Conservation (phyloP, 305 asterid genomes). For the Galium porrigens region DNA sequence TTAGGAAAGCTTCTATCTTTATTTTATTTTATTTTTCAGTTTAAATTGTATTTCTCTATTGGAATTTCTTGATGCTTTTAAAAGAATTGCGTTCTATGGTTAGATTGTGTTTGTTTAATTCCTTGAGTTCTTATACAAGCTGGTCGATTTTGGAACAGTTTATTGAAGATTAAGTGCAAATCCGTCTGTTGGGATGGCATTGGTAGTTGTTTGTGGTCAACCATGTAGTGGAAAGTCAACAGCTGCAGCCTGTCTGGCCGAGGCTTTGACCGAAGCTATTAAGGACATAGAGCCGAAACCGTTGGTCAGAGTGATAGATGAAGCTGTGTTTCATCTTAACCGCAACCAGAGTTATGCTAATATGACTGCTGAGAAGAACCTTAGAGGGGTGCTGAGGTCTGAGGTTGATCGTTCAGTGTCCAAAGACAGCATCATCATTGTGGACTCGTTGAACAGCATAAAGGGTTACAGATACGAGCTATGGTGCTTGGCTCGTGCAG, state of each 20-base stretch:
- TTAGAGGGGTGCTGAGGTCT: constrained; percentile 77
- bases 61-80: not conserved
- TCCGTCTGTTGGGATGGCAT: constrained; percentile 44
- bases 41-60: not conserved
- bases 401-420: constrained; percentile 83
- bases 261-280: constrained; percentile 78
- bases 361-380: constrained; percentile 81
- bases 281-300: constrained; percentile 51
- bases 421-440: constrained; percentile 54
- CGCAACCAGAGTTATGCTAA: constrained; percentile 65
- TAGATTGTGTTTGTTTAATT: not conserved
- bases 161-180: not conserved
- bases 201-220: constrained; percentile 92
- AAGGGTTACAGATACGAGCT: constrained; percentile 93
- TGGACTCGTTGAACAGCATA: constrained; percentile 86
- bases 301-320: constrained; percentile 51
- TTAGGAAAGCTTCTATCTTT: not conserved
- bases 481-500: constrained; percentile 95
- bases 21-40: not conserved
- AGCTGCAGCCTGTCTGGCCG: constrained; percentile 53
- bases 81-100: not conserved
- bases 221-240: constrained; percentile 88
- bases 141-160: not conserved
- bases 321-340: constrained; percentile 67
- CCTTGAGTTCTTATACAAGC: not conserved